These are phyloP conservation scores for Nothomitra cinnamomea DNA, from an alignment of 2,329 filamentous ascomycete genomes.

Conservation along the genomic window DNA sequence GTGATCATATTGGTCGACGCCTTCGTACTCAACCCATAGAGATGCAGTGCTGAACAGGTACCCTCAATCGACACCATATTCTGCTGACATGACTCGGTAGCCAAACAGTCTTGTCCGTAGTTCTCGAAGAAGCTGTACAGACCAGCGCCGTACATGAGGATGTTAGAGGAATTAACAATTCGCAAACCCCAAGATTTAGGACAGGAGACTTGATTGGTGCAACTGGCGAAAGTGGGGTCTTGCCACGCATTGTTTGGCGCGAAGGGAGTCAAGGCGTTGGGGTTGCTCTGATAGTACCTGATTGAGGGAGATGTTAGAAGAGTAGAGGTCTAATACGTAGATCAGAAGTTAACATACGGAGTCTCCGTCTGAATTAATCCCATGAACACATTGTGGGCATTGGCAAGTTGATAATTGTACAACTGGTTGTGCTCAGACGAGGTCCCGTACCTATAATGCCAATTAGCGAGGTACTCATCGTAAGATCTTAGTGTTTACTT, in stretches of 20 bases:
- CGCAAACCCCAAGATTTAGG: slow-evolving; percentile 65
- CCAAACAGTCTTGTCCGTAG: slow-evolving; percentile 55
- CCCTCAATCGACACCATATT: slow-evolving; percentile 57
- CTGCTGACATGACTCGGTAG: slow-evolving; percentile 52
- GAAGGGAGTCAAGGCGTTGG: slow-evolving; percentile 52
- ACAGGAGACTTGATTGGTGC: slow-evolving; percentile 34
- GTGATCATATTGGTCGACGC: slow-evolving; percentile 58
- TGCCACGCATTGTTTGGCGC: slow-evolving; percentile 35
- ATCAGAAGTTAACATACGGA: slow-evolving; percentile 36
- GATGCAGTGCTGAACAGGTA: slow-evolving; percentile 36
- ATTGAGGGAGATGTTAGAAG: slow-evolving; percentile 2
- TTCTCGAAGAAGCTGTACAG: slow-evolving; percentile 35
- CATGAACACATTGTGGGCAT: slow-evolving; percentile 67
- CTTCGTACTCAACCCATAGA: slow-evolving; percentile 60
- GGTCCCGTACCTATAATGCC: slow-evolving; percentile 43
- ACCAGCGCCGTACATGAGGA: slow-evolving; percentile 12
- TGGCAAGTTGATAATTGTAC: slow-evolving; percentile 70
- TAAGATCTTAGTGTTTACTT: slow-evolving; percentile 6
- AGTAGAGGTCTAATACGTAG: slow-evolving; percentile 11
- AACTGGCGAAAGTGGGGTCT: slow-evolving; percentile 55
- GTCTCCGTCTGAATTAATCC: slow-evolving; percentile 79
- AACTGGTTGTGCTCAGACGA: slow-evolving; percentile 41
- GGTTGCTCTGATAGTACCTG: slow-evolving; percentile 61
- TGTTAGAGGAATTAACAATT: slow-evolving; percentile 21
- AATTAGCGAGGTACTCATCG: background rate